Base-by-base conservation (phyloP, 345 rosid species). In the Psidium guajava region DNA sequence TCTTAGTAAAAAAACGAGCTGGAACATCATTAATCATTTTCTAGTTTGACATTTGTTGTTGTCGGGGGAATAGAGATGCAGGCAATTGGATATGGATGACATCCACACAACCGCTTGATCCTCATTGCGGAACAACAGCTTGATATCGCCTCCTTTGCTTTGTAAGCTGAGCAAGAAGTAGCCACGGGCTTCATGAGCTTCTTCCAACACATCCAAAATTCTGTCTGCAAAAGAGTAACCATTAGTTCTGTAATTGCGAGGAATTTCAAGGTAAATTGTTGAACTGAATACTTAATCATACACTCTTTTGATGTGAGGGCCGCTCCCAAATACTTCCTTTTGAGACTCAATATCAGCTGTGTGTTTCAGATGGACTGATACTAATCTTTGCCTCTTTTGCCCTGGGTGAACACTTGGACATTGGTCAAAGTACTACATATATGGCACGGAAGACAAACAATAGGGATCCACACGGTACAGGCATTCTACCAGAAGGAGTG, bases 331-430 rank as follows among this genome's bases (percentile, higher is more conserved):
- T 49, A 83, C 85, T 86, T 86, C 83, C 50, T 83, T 5, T 55
- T 51, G 15, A 86, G 51, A 73, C 32, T 75, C 80, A 86, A 22
- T 28, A 32, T 6, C 57, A 77, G 56, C 32, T 73, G 82, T 51
- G 28, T 25, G 49, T 57, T 75, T 75, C 51, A 83, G 57, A 42
- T 47, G 59, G 74, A 86, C 80, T 56, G 85, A 86, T 52, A 64
- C 88, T 73, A 73, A 49, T 74, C 88, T 55, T n/a, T 86, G 85
- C 88, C 77, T 83, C 77, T 42, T 75, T n/a, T 86, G 47, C 51
- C 88, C 88, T 86, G 83, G 5, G 28, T 28, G 55, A 42, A 42
- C 75, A 28, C 20, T 32, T 54, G n/a, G 11, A 47, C 54, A 20
- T 81, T 27, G 32, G 51, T 59, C 28, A 16, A 8, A 24, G 20